Percentiles rank a stretch among this genome's conserved stretches.
Conservation (phyloP, 306 rosid species). For the Vigna angularis region DNA sequence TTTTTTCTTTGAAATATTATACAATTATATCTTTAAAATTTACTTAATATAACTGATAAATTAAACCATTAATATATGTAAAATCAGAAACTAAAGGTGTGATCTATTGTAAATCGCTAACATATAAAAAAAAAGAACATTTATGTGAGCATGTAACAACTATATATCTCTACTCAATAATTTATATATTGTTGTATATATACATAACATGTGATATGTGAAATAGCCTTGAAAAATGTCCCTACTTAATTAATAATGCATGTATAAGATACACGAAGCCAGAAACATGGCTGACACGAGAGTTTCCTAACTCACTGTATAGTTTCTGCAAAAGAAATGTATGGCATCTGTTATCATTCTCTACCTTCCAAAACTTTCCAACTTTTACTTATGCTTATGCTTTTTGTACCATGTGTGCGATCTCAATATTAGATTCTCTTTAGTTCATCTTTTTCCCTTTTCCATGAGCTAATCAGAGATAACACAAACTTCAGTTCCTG, state of each 20-base stretch:
- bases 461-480: background rate
- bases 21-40: too few relatives aligned
- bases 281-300: background rate
- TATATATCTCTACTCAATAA: background rate
- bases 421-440: background rate
- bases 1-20: too few relatives aligned
- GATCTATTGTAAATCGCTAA: too few relatives aligned
- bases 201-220: conserved; percentile 1
- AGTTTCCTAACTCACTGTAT: conserved; percentile 4
- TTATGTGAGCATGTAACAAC: too few relatives aligned
- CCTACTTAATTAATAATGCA: conserved; percentile 8
- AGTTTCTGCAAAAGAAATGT: background rate
- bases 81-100: too few relatives aligned
- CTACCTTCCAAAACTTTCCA: conserved; percentile 4
- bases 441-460: background rate
- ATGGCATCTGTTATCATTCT: conserved; percentile 38
- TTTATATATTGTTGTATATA: background rate
- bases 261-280: background rate
- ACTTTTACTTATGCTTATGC: conserved; percentile 9
- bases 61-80: too few relatives aligned
- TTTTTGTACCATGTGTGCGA: background rate
- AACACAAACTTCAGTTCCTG: background rate
- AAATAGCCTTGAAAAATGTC: conserved; percentile 7
- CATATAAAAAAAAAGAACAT: too few relatives aligned
- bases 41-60: too few relatives aligned